These are phyloP conservation scores for Tricholoma sp. DNA, from an alignment of 768 basidiomycete genomes.

Conservation along the genomic window DNA sequence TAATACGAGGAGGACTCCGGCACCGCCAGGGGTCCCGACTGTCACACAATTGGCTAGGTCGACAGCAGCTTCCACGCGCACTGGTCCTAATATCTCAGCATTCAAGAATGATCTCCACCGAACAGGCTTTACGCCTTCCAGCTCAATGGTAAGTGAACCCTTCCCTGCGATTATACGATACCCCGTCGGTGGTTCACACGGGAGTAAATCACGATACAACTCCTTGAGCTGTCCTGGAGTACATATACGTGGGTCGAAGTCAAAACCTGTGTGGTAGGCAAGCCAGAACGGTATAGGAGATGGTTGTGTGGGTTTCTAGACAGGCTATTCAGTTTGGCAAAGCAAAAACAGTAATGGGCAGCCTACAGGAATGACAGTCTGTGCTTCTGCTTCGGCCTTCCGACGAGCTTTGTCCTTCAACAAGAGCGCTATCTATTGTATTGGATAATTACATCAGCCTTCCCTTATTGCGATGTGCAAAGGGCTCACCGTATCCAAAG, in stretches of 20 bases:
- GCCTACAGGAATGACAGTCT: no score
- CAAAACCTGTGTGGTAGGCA: neutral
- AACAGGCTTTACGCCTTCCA: neutral
- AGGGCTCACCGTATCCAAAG: no score
- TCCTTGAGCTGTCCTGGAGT: neutral
- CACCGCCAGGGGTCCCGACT: neutral
- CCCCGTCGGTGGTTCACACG: neutral
- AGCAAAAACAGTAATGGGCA: no score
- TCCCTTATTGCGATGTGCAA: no score
- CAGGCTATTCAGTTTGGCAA: no score
- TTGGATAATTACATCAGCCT: no score
- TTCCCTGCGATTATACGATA: neutral
- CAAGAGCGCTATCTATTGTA: no score
- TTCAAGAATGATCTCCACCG: neutral
- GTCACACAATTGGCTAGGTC: neutral
- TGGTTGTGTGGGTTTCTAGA: neutral
- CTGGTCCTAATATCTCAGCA: neutral
- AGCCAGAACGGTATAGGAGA: neutral
- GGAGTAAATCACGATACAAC: neutral
- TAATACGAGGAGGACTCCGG: neutral
- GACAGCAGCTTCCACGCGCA: neutral
- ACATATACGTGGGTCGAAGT: neutral
- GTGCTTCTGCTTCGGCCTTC: no score
- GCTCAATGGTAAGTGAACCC: neutral
- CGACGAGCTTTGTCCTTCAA: no score